phyloP scores from a whole-genome alignment of 2,329 filamentous ascomycete genomes.

The Mycogone perniciosa region DNA sequence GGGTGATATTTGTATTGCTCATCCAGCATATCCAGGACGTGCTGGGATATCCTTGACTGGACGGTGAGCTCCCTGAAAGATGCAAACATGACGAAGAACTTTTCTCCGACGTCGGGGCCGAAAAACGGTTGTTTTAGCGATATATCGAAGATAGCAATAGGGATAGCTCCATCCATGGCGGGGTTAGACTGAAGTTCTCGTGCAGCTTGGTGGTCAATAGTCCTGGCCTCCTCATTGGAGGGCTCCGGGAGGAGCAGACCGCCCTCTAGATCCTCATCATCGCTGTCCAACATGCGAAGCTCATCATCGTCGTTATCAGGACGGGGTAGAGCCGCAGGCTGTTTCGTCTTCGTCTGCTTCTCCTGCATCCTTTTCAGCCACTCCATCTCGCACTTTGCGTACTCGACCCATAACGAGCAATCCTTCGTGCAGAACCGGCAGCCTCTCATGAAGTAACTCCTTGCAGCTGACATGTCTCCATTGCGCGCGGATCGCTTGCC shows the following conservation, averaged over 20 bases:
- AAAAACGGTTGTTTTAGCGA: constrained; percentile 72
- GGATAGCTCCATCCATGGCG: constrained; percentile 86
- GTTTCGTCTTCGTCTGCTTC: constrained; percentile 51
- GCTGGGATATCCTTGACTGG: constrained; percentile 60
- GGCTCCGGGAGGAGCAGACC: constrained; percentile 40
- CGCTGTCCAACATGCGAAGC: constrained; percentile 36
- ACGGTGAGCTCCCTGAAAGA: constrained; percentile 62
- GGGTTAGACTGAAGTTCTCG: constrained; percentile 64
- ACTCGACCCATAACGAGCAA: constrained; percentile 76
- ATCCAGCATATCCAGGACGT: constrained; percentile 63
- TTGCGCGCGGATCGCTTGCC: constrained; percentile 70
- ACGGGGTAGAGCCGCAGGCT: constrained; percentile 36
- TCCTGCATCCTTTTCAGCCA: constrained; percentile 78
- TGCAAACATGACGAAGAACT: constrained; percentile 76
- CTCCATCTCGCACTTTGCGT: constrained; percentile 84
- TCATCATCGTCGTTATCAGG: constrained; percentile 43
- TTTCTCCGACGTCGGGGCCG: constrained; percentile 57
- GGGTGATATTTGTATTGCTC: constrained; percentile 53
- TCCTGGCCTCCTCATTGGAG: constrained; percentile 34
- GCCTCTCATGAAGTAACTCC: constrained; percentile 81
- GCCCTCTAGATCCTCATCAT: constrained; percentile 40
- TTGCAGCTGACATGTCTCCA: constrained; percentile 79
- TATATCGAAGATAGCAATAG: constrained; percentile 83
- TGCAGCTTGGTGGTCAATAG: constrained; percentile 40
- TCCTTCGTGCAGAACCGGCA: constrained; percentile 80